phyloP scores from a whole-genome alignment of 2,329 filamentous ascomycete genomes.

The Pseudogymnoascus sp. region DNA sequence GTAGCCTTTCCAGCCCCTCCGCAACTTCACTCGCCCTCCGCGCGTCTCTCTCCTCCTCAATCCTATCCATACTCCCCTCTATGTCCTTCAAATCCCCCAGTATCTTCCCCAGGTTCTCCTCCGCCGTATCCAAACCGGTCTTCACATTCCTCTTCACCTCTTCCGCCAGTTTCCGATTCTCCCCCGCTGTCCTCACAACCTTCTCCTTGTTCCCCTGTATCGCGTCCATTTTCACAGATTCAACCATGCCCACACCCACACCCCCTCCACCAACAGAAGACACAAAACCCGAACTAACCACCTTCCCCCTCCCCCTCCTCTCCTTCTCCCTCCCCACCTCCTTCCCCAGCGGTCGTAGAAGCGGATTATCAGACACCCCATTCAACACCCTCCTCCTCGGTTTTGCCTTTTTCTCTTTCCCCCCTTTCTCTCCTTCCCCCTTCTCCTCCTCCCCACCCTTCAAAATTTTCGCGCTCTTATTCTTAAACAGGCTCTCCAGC shows the following conservation, averaged over 20 bases:
- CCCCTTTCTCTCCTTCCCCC: neutral
- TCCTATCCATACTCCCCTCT: neutral
- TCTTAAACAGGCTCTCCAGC: constrained; percentile 10
- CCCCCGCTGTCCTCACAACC: neutral
- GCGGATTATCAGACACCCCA: constrained; percentile 20
- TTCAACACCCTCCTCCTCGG: constrained; percentile 22
- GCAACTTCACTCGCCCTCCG: neutral
- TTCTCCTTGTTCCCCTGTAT: neutral
- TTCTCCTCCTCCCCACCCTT: neutral
- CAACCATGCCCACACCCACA: neutral
- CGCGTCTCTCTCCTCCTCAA: neutral
- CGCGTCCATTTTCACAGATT: neutral
- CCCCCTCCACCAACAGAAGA: neutral
- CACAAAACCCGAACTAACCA: neutral
- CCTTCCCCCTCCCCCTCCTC: constrained; percentile 4
- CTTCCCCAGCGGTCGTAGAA: constrained; percentile 18
- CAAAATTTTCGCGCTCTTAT: neutral
- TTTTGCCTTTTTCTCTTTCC: constrained; percentile 12
- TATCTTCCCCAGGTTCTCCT: neutral
- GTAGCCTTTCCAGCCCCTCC: neutral
- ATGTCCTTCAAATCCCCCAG: too few species aligned
- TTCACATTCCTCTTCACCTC: neutral
- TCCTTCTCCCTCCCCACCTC: neutral
- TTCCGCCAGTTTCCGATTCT: neutral
- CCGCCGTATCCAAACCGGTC: neutral